Base-by-base conservation (phyloP, 2,329 filamentous ascomycete species). In the Beauveria medogensis region DNA sequence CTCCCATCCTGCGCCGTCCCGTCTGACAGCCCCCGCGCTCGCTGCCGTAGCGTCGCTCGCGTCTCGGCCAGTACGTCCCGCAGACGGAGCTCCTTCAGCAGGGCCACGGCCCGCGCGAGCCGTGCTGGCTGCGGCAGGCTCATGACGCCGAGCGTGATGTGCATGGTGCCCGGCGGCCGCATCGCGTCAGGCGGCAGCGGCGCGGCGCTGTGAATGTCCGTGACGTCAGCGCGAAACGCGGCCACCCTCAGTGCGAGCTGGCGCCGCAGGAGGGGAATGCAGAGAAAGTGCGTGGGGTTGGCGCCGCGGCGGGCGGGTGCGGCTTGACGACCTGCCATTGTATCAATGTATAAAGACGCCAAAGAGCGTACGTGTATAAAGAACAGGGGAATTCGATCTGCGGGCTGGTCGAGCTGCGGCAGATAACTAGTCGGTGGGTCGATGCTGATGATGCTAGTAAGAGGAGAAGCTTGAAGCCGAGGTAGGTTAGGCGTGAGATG, bases 61-160 rank as follows among this genome's bases (percentile, higher is more conserved):
- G 67, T 66, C 22, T 62, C 68, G 7, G 69, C 68, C 7, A 82
- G 70, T 3, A 79, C 69, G 20, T 76, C 73, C n/a, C 67, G 73
- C 61, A 72, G 74, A 59, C 67, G 67, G 37, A 82, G 65, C 18
- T 68, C 66, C 57, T 64, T 67, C 24, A 82, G 69, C 46, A 80
- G 63, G 43, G 71, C 72, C 16, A 74, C 68, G 2, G 81, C 80
- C 44, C 67, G 71, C 3, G 74, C 74, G 7, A 82, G 64, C 5
- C 71, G 69, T 56, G 81, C 77, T 3, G 77, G 73, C 2, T 76
- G 78, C 3, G 78, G 73, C 10, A 96, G 80, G 65, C 82, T 88
- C 89, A 97, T 92, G 1, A 95, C 89, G 0, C 92, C 92, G 0
- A 97, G 79, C 0, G 92, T 97, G 3, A 96, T 77, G 73, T 97